These are phyloP conservation scores for Xylariales sp. DNA, from an alignment of 2,329 filamentous ascomycete species.

Conservation along the genomic window DNA sequence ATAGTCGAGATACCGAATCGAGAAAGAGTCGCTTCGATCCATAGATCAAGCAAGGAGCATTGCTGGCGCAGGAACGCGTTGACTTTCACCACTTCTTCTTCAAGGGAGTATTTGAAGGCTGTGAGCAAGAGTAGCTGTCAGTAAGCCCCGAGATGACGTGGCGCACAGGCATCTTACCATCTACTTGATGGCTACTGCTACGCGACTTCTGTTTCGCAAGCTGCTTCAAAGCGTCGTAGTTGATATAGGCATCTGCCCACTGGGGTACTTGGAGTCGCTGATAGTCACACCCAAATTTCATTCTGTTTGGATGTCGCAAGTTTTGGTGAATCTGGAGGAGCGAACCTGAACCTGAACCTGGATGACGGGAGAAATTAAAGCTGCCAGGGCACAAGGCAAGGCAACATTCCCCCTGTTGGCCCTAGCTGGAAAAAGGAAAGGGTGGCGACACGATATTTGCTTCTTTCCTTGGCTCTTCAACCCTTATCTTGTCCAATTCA, in stretches of 20 bases:
- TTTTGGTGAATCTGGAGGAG: background rate
- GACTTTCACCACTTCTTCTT: background rate
- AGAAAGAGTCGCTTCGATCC: constrained; percentile 1
- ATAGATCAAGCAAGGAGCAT: constrained; percentile 4
- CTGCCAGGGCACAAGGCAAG: too few species aligned
- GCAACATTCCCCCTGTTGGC: too few species aligned
- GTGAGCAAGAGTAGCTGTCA: constrained; percentile 3
- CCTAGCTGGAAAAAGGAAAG: too few species aligned
- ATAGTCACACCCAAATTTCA: constrained; percentile 12
- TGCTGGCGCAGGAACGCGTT: constrained; percentile 6
- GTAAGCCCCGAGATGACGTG: background rate
- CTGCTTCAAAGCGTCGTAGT: constrained; percentile 10
- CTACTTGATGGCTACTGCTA: background rate
- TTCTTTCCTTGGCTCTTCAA: too few species aligned
- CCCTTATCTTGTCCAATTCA: too few species aligned
- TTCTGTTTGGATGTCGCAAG: constrained; percentile 4
- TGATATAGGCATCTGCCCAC: constrained; percentile 12
- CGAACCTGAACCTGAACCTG: too few species aligned
- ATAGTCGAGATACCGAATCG: constrained; percentile 4
- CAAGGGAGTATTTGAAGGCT: constrained; percentile 6
- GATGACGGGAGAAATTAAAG: too few species aligned
- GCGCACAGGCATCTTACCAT: constrained; percentile 1
- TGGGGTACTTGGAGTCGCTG: constrained; percentile 6
- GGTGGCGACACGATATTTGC: too few species aligned
- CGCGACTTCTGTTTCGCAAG: constrained; percentile 3